Evolutionary conservation across 768 basidiomycete genomes (phyloP).

Genomic region (Grammothele lineata): DNA sequence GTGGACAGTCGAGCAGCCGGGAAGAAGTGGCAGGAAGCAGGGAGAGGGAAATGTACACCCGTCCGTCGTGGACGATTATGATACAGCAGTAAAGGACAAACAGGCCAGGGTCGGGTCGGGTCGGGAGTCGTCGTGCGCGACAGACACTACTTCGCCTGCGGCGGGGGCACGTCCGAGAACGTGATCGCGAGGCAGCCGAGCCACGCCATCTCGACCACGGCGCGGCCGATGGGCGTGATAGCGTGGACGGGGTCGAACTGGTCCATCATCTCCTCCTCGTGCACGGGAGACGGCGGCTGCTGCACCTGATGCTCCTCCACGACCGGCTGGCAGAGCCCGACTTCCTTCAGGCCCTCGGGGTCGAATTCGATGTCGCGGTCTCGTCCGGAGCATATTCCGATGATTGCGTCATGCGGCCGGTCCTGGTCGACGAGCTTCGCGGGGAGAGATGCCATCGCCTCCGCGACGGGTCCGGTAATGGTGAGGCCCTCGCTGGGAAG

Average conservation of each 20-base stretch:
- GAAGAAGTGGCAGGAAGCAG: too few species aligned
- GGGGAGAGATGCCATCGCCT: constrained; percentile 30
- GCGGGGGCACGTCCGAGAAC: constrained; percentile 25
- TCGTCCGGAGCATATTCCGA: constrained; percentile 60
- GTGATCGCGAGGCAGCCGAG: constrained; percentile 48
- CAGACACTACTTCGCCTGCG: constrained; percentile 7
- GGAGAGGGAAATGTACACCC: neutral
- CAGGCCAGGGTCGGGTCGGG: too few species aligned
- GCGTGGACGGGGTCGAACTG: constrained; percentile 19
- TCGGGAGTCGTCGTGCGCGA: too few species aligned
- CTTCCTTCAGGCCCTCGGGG: constrained; percentile 71
- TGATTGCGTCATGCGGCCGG: constrained; percentile 40
- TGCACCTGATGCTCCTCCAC: constrained; percentile 13
- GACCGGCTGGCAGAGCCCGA: constrained; percentile 59
- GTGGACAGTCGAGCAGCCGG: too few species aligned
- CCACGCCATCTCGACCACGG: constrained; percentile 53
- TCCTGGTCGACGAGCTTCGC: constrained; percentile 30
- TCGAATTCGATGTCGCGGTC: constrained; percentile 72
- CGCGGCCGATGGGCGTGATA: constrained; percentile 44
- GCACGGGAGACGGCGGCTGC: constrained; percentile 23
- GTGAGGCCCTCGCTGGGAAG: constrained; percentile 69
- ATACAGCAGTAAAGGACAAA: constrained; percentile 2
- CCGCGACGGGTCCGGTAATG: constrained; percentile 55
- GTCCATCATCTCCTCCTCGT: constrained; percentile 38
- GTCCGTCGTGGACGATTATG: constrained; percentile 5